phyloP scores from a whole-genome alignment of 1,284 basidiomycete species.

The Mrakiaceae sp. region DNA sequence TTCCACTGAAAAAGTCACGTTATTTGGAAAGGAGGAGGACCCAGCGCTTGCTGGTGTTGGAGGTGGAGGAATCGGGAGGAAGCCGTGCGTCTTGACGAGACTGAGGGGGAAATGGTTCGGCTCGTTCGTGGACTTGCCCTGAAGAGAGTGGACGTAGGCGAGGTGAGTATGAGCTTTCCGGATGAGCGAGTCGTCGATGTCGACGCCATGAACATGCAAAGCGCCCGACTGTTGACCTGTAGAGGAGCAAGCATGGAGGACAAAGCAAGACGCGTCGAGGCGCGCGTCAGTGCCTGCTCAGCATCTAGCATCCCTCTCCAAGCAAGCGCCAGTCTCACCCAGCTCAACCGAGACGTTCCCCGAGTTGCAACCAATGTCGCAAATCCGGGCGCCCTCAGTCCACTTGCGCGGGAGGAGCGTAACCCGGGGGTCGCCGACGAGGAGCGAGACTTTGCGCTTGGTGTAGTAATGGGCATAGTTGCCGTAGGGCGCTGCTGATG shows the following conservation, averaged over 20 bases:
- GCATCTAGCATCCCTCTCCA: too few species aligned
- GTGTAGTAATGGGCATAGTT: constrained; percentile 46
- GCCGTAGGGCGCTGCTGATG: neutral
- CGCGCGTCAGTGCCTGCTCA: too few species aligned
- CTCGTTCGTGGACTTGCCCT: neutral
- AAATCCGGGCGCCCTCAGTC: constrained; percentile 47
- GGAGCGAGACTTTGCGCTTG: constrained; percentile 46
- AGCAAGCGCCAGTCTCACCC: constrained; percentile 38
- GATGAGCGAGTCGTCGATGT: constrained; percentile 62
- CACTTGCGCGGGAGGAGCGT: constrained; percentile 45
- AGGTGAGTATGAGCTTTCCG: constrained; percentile 10
- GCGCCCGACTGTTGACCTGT: constrained; percentile 50
- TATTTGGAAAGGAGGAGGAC: constrained; percentile 17
- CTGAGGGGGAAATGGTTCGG: constrained; percentile 13
- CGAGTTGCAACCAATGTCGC: constrained; percentile 74
- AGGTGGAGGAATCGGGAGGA: constrained; percentile 1
- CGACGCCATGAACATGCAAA: constrained; percentile 57
- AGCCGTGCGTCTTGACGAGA: constrained; percentile 11
- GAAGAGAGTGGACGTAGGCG: constrained; percentile 11
- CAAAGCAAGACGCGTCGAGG: too few species aligned
- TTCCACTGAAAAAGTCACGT: constrained; percentile 19
- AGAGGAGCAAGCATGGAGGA: too few species aligned
- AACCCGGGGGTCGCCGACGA: constrained; percentile 45
- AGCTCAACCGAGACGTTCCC: constrained; percentile 70
- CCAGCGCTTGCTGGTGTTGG: neutral